These are phyloP conservation scores for Adenanthera pavonina DNA, from an alignment of 306 rosid species.

Conservation along the genomic window DNA sequence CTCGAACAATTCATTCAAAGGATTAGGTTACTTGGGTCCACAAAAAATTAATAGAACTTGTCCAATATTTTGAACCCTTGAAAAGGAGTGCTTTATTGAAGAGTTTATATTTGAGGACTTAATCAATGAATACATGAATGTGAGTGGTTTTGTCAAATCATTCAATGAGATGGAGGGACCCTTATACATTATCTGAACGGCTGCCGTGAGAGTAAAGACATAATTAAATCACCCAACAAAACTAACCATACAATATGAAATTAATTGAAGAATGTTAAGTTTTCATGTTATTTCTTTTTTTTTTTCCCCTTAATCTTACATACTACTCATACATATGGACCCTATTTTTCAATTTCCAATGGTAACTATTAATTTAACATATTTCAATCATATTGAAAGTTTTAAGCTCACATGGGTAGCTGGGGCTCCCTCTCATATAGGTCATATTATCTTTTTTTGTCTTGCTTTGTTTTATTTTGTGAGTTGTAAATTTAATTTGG, in stretches of 20 bases:
- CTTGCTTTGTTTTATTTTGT: too few relatives aligned
- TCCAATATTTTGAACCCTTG: constrained; percentile 36
- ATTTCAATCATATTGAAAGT: background rate
- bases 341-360: background rate
- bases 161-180: too few relatives aligned
- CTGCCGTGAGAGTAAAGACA: background rate
- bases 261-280: background rate
- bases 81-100: background rate
- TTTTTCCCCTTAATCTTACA: too few relatives aligned
- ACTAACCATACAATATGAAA: background rate
- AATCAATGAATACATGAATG: too few relatives aligned
- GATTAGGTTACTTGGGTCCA: constrained; percentile 38
- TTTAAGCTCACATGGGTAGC: too few relatives aligned
- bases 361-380: background rate
- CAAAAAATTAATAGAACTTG: background rate
- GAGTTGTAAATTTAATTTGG: too few relatives aligned
- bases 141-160: too few relatives aligned
- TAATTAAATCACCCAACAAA: background rate
- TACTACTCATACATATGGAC: background rate
- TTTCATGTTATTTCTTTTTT: too few relatives aligned
- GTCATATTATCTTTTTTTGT: too few relatives aligned
- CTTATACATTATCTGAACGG: too few relatives aligned
- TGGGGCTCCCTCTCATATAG: too few relatives aligned
- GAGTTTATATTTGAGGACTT: background rate
- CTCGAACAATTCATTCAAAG: constrained; percentile 4